A percentile compares a stretch with the other conserved stretches of the same genome.
Conservation (phyloP, 768 basidiomycete genomes). For the Xerocomus brunneocitrinus region DNA sequence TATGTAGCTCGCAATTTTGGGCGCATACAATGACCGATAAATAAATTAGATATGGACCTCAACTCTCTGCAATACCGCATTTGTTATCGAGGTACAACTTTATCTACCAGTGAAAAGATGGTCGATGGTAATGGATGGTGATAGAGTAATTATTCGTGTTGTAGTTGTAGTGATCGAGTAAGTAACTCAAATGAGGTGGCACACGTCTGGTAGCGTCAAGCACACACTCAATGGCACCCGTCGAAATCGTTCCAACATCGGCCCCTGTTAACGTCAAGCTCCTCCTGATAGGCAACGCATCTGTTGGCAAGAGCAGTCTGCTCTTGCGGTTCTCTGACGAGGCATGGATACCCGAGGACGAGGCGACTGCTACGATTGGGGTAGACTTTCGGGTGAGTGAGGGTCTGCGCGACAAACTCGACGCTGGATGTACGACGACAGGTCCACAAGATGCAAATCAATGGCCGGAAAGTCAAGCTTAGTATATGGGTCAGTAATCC, state of each 20-base stretch:
- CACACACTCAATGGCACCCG: conserved; percentile 10
- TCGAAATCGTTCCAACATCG: conserved; percentile 20
- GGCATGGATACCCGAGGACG: conserved; percentile 90
- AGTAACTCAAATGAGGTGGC: conserved; percentile 18
- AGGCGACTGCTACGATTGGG: conserved; percentile 79
- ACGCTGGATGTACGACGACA: conserved; percentile 23
- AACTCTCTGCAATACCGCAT: conserved; percentile 91
- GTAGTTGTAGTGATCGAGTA: conserved; percentile 18
- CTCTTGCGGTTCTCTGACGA: conserved; percentile 95
- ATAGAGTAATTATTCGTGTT: conserved; percentile 4
- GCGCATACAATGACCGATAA: conserved; percentile 1
- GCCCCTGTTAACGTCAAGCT: conserved; percentile 69
- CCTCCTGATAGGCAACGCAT: conserved; percentile 81
- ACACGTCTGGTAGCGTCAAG: conserved; percentile 1
- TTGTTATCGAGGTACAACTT: conserved; percentile 83
- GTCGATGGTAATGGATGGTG: too few relatives aligned
- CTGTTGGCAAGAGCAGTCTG: conserved; percentile 90
- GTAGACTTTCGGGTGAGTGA: conserved; percentile 76
- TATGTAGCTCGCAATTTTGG: conserved; percentile 26
- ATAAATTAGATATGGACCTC: conserved; percentile 72
- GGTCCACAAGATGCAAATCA: conserved; percentile 87
- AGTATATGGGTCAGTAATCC: conserved; percentile 83
- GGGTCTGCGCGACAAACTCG: too few relatives aligned
- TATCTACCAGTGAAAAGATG: conserved; percentile 55
- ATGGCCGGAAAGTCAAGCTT: conserved; percentile 82